Conservation (phyloP, 352 stramenopile genomes). For the Globisporangium yorkense region DNA sequence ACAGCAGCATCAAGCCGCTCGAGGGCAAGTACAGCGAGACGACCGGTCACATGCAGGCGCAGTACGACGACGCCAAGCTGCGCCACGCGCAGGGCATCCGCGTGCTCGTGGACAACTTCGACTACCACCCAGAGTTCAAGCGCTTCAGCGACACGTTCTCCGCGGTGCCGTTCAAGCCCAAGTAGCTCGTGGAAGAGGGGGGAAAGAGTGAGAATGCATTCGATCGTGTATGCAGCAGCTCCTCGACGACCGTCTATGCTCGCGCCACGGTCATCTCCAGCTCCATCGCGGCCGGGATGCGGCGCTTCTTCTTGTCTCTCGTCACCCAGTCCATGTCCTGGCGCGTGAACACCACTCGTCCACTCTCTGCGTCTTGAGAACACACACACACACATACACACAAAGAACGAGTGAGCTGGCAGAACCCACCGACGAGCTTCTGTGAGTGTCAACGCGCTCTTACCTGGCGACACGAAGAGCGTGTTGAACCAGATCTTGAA, state of each 20-base stretch:
- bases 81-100: conserved; percentile 78
- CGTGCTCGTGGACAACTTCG: conserved; percentile 85
- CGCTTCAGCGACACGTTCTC: conserved; percentile 85
- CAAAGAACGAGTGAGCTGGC: conserved; percentile 1
- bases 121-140: conserved; percentile 89
- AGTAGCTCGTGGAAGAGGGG: conserved; percentile 19
- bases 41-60: conserved; percentile 65
- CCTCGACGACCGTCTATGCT: not conserved
- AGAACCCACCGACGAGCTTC: too few species aligned
- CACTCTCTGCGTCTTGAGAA: conserved; percentile 27
- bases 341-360: conserved; percentile 30
- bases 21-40: conserved; percentile 67
- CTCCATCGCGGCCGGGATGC: conserved; percentile 58
- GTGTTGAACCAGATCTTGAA: conserved; percentile 79
- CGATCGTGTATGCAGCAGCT: not conserved
- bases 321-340: conserved; percentile 63
- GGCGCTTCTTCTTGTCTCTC: conserved; percentile 54
- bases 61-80: conserved; percentile 85
- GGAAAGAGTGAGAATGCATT: not conserved
- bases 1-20: conserved; percentile 66
- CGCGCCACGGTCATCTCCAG: conserved; percentile 36
- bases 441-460: not conserved
- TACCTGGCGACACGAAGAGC: conserved; percentile 31
- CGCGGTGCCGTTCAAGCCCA: conserved; percentile 70
- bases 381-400: not conserved